A percentile compares a stretch with the other conserved stretches of the same genome.
These are phyloP conservation scores for Posidonia oceanica DNA, from an alignment of 116 monocot genomes.

Conservation along the genomic window DNA sequence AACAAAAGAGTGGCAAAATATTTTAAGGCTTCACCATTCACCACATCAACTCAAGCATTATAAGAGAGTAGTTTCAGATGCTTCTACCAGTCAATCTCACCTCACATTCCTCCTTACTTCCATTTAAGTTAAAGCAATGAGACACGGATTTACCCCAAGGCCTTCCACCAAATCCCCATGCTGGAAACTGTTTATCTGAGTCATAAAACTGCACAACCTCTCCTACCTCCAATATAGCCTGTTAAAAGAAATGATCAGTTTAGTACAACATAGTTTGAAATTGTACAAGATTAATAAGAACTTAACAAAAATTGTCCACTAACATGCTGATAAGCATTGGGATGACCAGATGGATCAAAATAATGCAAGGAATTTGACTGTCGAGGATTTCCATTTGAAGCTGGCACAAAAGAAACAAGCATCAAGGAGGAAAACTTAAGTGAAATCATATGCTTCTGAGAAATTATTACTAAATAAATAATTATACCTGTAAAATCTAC, in stretches of 20 bases:
- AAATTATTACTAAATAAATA: neutral
- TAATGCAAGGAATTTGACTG: constrained; percentile 54
- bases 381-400: constrained; percentile 70
- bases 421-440: neutral
- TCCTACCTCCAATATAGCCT: constrained; percentile 61
- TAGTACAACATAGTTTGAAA: neutral
- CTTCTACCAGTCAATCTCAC: constrained; percentile 15
- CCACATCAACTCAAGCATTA: neutral
- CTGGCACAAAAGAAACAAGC: constrained; percentile 14
- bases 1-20: no score
- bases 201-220: constrained; percentile 77
- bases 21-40: neutral
- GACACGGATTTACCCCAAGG: constrained; percentile 28
- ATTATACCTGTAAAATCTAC: constrained; percentile 67
- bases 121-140: constrained; percentile 77
- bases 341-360: constrained; percentile 50
- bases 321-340: constrained; percentile 66
- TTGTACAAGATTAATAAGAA: neutral
- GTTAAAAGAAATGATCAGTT: constrained; percentile 7
- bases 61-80: neutral
- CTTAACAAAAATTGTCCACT: neutral
- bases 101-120: constrained; percentile 29
- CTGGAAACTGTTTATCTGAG: constrained; percentile 49
- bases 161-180: constrained; percentile 77
- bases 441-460: no score